Base-by-base conservation (phyloP, 2,329 filamentous ascomycete genomes). In the Didymella arachidicola region DNA sequence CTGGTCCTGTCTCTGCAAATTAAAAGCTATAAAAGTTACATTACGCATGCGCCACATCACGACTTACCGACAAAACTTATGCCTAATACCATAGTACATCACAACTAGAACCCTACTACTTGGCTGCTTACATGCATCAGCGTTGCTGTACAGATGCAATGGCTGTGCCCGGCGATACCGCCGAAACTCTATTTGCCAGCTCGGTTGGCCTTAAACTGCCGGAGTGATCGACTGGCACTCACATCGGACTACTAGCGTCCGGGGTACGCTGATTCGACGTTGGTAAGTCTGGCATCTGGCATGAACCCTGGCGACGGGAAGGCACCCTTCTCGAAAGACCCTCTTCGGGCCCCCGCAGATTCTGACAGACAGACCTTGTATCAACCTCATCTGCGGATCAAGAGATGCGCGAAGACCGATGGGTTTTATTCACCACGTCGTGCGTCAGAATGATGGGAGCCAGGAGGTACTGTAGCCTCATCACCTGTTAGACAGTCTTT, bases 391-490 rank as follows among this genome's bases (percentile, higher is more conserved):
- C 38, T 46, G 27, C 46, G 47, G 22, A 26, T 32, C 36, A 38
- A 47, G 34, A 46, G 19, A 38, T 43, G 46, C 54, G 45, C 22
- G 25, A 32, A 36, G 27, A 47, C 45, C 19, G 34, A 60, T 60
- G 57, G 52, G 47, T 6, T 18, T 56, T 29, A 43, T 60, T 32
- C 42, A 52, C 19, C 38, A 53, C 39, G 43, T 56, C 25, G 29
- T 46, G 41, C 57, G 57, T 48, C 57, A 60, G 43, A 32, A 48
- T 19, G n/a, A 56, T 48, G 52, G 47, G 39, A 44, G 26, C 22
- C 46, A 32, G 22, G 27, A 45, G 51, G 57, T 60, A 60, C 45
- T 39, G 16, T 7, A 29, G 29, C 8, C 29, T 30, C 16, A 12
- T 25, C 32, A 32, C 25, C n/a, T 32, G 1, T 39, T 18, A 7